A percentile compares a stretch with the other conserved stretches of the same genome.
Conservation (phyloP, 2,329 filamentous ascomycete species). For the Fusarium transvaalense region DNA sequence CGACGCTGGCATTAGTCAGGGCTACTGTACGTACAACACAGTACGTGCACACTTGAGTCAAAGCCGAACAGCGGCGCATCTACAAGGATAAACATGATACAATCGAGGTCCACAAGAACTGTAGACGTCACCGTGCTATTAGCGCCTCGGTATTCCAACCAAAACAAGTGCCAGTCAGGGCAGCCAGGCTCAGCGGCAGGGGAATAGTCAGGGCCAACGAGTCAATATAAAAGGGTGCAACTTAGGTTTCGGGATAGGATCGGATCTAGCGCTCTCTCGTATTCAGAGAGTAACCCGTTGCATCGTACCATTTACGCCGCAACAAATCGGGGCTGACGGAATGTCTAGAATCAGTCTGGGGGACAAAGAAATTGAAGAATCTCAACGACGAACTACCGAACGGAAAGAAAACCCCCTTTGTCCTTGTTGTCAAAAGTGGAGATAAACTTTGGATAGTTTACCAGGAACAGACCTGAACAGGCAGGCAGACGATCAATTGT, state of each 20-base stretch:
- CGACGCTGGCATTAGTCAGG: not conserved
- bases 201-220: slow-evolving; percentile 10
- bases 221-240: slow-evolving; percentile 13
- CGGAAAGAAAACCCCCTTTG: slow-evolving; percentile 21
- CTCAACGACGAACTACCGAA: slow-evolving; percentile 13
- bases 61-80: not conserved
- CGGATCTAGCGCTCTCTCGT: slow-evolving; percentile 1
- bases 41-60: not conserved
- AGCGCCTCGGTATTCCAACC: slow-evolving; percentile 12
- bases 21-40: not conserved
- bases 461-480: slow-evolving; percentile 7
- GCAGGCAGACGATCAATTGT: slow-evolving; percentile 20
- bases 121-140: slow-evolving; percentile 28
- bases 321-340: slow-evolving; percentile 19
- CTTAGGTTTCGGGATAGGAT: slow-evolving; percentile 15
- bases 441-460: not conserved
- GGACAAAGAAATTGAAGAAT: not conserved
- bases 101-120: not conserved
- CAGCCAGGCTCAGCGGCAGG: slow-evolving; percentile 1
- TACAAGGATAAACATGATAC: slow-evolving; percentile 8
- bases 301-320: slow-evolving; percentile 6
- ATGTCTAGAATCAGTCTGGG: not conserved
- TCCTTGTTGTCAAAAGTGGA: slow-evolving; percentile 24
- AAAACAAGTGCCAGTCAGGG: slow-evolving; percentile 1
- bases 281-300: slow-evolving; percentile 7